Evolutionary conservation across 164 flowering plant species (phyloP), one percentile per base, ranked within the genome.

Genomic region (Magnolia sinica): DNA sequence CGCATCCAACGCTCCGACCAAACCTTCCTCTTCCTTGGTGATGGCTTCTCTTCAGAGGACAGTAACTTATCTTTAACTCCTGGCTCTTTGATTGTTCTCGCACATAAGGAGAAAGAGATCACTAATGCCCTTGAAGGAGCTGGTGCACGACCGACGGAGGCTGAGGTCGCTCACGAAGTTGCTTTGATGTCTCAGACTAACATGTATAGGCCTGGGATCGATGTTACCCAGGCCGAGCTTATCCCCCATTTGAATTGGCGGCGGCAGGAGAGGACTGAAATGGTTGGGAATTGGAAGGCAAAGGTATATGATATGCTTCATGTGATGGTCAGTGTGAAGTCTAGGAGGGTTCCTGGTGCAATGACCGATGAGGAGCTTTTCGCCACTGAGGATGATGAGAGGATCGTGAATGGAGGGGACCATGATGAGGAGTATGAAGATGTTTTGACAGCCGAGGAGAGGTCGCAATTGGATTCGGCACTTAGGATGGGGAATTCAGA

Each of bases 301-400:
- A 96, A 90, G 85, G 91, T 96, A 22, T 92, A 91, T 79, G 99
- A 96, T 79, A 96, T 96, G 99, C 97, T 89, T 83, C 90, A 94
- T 85, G 99, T 96, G 73, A 88, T 90, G 94, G 99, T 96, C 50
- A 96, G 99, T 78, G 98, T 96, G 81, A 96, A 94, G 73, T 96
- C 99, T 3, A 89, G 99, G 85, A 82, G 97, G 55, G 99, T 96
- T 76, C 99, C 99, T 50, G 98, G 99, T 80, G 99, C 97, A 55
- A 90, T 94, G 97, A 96, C 99, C 9, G 99, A 96, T 82, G 99
- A 94, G 79, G 99, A 96, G 83, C 97, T 96, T 37, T 96, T 96
- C 82, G 87, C 97, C 5, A 92, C 83, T 74, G 94, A 93, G 76
- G 94, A 87, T 78, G 98, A 90, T 37, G 93, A 92, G 50, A 87